phyloP scores from a whole-genome alignment of 257 asterid species.

The Solanum clarkiae region DNA sequence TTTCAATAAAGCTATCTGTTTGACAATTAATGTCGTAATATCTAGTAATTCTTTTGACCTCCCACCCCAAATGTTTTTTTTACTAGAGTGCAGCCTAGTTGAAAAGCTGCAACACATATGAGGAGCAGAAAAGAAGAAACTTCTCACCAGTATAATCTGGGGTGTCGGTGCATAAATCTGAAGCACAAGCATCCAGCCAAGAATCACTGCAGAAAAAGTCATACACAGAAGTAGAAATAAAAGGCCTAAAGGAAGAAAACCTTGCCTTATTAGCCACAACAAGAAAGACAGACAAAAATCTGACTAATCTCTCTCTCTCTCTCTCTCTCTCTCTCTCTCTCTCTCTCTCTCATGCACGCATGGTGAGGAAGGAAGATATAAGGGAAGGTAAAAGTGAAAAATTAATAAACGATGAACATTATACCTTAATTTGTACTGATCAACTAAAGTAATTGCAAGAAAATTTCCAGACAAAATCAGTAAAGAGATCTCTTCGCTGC shows the following conservation, averaged over 20 bases:
- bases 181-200: not conserved
- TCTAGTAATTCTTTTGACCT: not conserved
- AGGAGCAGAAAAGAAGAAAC: not conserved
- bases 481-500: not conserved
- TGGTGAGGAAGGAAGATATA: not conserved
- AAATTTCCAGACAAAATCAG: not conserved
- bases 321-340: not conserved
- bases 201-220: not conserved
- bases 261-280: not conserved
- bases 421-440: not conserved
- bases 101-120: not conserved
- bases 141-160: not conserved
- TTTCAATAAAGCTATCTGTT: not conserved
- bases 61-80: not conserved
- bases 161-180: not conserved
- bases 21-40: not conserved
- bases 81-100: not conserved
- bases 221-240: not conserved
- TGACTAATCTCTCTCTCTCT: not conserved
- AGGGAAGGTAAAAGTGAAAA: not conserved
- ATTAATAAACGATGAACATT: not conserved
- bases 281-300: not conserved
- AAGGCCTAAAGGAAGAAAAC: not conserved
- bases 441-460: not conserved
- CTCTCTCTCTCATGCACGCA: not conserved